Conservation (phyloP, 2,329 filamentous ascomycete genomes). For the Macrophomina pseudophaseolina region DNA sequence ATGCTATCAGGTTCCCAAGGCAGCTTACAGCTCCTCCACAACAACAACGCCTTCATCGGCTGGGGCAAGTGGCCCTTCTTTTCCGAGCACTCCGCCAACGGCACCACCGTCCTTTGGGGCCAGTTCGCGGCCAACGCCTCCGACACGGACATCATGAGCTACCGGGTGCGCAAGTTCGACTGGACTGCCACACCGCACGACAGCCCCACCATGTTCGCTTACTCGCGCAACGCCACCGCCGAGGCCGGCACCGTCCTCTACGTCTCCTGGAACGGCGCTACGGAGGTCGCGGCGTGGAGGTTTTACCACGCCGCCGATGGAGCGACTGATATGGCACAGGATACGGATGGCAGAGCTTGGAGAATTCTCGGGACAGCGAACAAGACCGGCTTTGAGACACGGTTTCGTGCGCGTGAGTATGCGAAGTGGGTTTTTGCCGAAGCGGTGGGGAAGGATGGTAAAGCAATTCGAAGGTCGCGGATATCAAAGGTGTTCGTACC, state of each 20-base stretch:
- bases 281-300: slow-evolving; percentile 33
- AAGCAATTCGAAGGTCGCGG: slow-evolving; percentile 1
- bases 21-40: slow-evolving; percentile 48
- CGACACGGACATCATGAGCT: slow-evolving; percentile 37
- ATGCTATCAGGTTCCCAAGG: slow-evolving; percentile 49
- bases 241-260: slow-evolving; percentile 31
- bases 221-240: slow-evolving; percentile 23
- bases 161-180: slow-evolving; percentile 41
- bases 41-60: slow-evolving; percentile 54
- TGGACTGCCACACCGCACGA: slow-evolving; percentile 32
- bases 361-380: neutral
- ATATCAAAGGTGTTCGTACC: slow-evolving; percentile 9
- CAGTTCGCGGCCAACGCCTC: slow-evolving; percentile 29
- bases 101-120: slow-evolving; percentile 46
- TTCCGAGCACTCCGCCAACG: slow-evolving; percentile 54
- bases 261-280: slow-evolving; percentile 37
- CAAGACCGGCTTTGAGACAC: slow-evolving; percentile 13
- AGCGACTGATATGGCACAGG: neutral
- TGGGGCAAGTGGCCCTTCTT: slow-evolving; percentile 57
- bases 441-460: slow-evolving; percentile 15
- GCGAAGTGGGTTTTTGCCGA: neutral
- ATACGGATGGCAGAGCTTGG: neutral
- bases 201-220: slow-evolving; percentile 30
- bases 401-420: neutral
- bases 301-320: slow-evolving; percentile 34